Evolutionary conservation across 805 yeast species (phyloP), one percentile per base, ranked within the genome.

Genomic region (Lachancea thermotolerans): DNA sequence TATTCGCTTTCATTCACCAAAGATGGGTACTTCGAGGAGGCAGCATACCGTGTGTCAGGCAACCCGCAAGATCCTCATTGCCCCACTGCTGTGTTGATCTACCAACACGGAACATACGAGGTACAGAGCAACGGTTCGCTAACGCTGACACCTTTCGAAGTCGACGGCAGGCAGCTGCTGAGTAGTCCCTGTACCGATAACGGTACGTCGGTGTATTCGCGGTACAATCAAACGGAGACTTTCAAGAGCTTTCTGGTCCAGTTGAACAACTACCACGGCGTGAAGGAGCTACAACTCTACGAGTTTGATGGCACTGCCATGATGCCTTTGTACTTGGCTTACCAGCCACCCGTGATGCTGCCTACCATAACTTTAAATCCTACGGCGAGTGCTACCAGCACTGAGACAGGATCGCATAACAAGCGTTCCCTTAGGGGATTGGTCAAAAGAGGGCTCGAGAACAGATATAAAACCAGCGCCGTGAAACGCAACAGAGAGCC

Each of bases 281-380:
- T 88, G 58, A 81, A 80, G 67, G 75, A 77, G 53, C 75, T 93
- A 46, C 81, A 81, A 50, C 69, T 93, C 48, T 82, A 75, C 66
- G 81, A 82, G 68, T 82, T 75, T 55, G 88, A 83, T 63, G 97
- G 97, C 14, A 64, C 85, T 14, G 79, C 79, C 37, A 66, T 84
- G 72, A 91, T 88, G 53, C 98, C 99, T 0, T 65, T 93, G 57
- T 93, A 88, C 66, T 74, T 93, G 64, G 96, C 95, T 2, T 93
- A 90, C 70, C 77, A 77, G 56, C 99, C 99, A 5, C 95, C 99
- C 9, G 74, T 85, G 77, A 93, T 93, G 99, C 77, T 93, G 49
- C 99, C 99, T 17, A 93, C 98, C 0, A 67, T 63, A 43, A 90
- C 97, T 0, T 69, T 93, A 73, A 91, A 90, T 65, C 99, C 99